These are phyloP conservation scores for Ophiostoma quercus DNA, from an alignment of 2,329 filamentous ascomycete species.

Conservation along the genomic window DNA sequence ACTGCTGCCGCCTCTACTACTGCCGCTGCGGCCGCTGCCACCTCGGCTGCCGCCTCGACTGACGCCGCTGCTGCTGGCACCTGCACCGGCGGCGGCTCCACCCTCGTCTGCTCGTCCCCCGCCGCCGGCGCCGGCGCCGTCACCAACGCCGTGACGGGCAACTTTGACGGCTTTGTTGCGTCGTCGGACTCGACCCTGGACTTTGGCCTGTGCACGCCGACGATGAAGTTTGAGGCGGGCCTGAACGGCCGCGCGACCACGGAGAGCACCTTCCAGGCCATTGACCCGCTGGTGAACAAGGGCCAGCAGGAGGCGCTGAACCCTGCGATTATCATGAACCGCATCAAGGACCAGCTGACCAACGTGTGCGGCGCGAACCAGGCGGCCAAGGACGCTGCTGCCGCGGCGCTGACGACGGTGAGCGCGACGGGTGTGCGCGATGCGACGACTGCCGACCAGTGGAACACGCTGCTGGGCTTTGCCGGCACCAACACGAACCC, in stretches of 20 bases:
- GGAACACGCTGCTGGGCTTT: slow-evolving; percentile 41
- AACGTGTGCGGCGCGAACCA: slow-evolving; percentile 61
- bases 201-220: slow-evolving; percentile 52
- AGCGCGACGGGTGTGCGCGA: slow-evolving; percentile 35
- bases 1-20: slow-evolving; percentile 12
- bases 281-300: slow-evolving; percentile 55
- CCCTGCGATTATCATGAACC: slow-evolving; percentile 69
- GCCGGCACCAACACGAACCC: slow-evolving; percentile 38
- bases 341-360: slow-evolving; percentile 62
- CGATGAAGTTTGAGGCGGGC: slow-evolving; percentile 56
- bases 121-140: slow-evolving; percentile 25
- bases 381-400: slow-evolving; percentile 52
- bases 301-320: slow-evolving; percentile 64
- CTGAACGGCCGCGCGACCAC: slow-evolving; percentile 50
- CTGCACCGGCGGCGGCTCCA: no score
- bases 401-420: slow-evolving; percentile 44
- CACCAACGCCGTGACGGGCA: slow-evolving; percentile 25
- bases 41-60: slow-evolving; percentile 13
- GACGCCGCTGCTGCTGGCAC: slow-evolving; percentile 13
- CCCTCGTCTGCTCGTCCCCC: background rate
- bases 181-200: slow-evolving; percentile 34
- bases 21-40: slow-evolving; percentile 8
- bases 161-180: slow-evolving; percentile 26
- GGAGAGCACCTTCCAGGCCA: slow-evolving; percentile 64
- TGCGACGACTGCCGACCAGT: slow-evolving; percentile 37